Base-by-base conservation (phyloP, 805 yeast genomes). In the Candida lessepsii region DNA sequence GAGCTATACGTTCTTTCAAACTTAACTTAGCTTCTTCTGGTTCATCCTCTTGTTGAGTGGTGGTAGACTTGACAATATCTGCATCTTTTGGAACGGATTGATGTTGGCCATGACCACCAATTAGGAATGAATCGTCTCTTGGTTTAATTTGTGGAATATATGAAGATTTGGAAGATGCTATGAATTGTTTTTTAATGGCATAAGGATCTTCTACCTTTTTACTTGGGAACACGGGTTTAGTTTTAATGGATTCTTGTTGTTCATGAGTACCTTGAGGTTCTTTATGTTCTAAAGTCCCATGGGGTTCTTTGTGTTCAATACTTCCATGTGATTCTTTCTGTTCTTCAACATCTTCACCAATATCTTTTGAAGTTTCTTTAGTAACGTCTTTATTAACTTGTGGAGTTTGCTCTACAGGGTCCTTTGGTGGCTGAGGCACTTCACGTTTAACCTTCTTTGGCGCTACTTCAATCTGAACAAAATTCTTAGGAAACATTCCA, bases 401-500 rank as follows among this genome's bases (percentile, higher is more conserved):
- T n/a, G n/a, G n/a, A n/a, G 30, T 23, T 15, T 17, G 23, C 25
- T 33, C 36, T 14, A 13, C 20, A 19, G 27, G 15, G 23, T 9
- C 18, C 10, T 7, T 18, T 7, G 42, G 42, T 16, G 42, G 42
- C 17, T 39, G 33, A 5, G 42, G 42, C 2, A 39, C 42, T 24
- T 33, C 42, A 19, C 42, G 28, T 21, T 33, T 39, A 13, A 38
- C 10, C 23, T 38, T 38, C 18, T 37, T 32, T 13, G 37, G 30
- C 9, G 35, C 29, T 7, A 36, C 29, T 21, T 41, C 9, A 8
- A 37, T 33, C 14, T 40, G 27, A n/a, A 91, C 98, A 65, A 87
- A 91, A 54, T 79, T 80, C 57, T 76, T 78, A 3, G 99, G 99
- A 53, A 93, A 93, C 67, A 90, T 81, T 6, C 99, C 99, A 15